Evolutionary conservation across 1,139 yeast species (phyloP).

Genomic region (Taphrina populina): DNA sequence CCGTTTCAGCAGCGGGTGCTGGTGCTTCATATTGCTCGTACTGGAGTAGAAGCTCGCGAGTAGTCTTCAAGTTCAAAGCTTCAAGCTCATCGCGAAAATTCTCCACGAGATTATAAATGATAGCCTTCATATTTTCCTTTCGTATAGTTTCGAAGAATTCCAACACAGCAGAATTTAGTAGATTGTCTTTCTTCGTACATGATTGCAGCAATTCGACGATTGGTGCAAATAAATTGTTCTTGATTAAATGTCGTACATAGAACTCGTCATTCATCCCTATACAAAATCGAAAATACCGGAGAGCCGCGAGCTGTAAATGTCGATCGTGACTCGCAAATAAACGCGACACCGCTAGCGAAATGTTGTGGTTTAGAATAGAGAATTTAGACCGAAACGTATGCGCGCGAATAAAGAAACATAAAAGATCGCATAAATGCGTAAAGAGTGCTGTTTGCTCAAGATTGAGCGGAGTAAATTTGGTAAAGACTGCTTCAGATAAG

Average conservation of each 20-base stretch:
- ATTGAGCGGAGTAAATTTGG: conserved; percentile 26
- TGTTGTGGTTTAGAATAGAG: conserved; percentile 36
- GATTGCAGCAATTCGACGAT: conserved; percentile 55
- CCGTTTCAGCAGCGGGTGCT: conserved; percentile 42
- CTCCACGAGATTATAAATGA: conserved; percentile 55
- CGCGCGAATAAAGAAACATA: conserved; percentile 39
- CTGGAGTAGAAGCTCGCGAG: conserved; percentile 27
- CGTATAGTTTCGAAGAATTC: conserved; percentile 64
- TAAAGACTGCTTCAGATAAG: conserved; percentile 46
- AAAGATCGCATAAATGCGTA: conserved; percentile 39
- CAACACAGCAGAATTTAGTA: conserved; percentile 73
- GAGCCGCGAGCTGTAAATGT: conserved; percentile 39
- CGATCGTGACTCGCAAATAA: conserved; percentile 44
- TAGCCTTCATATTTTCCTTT: conserved; percentile 40
- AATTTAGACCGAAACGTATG: conserved; percentile 39
- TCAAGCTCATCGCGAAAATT: conserved; percentile 43
- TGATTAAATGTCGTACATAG: conserved; percentile 58
- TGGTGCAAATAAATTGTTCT: conserved; percentile 55
- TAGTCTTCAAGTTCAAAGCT: conserved; percentile 42
- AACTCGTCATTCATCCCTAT: conserved; percentile 61
- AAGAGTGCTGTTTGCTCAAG: conserved; percentile 34
- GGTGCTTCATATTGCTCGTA: conserved; percentile 36
- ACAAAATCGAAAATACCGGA: conserved; percentile 61
- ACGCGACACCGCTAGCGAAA: conserved; percentile 38
- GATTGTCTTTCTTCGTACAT: conserved; percentile 57